A percentile compares a stretch with the other conserved stretches of the same genome.
phyloP scores from a whole-genome alignment of 495 filamentous ascomycete genomes.

The Terfezia boudieri region DNA sequence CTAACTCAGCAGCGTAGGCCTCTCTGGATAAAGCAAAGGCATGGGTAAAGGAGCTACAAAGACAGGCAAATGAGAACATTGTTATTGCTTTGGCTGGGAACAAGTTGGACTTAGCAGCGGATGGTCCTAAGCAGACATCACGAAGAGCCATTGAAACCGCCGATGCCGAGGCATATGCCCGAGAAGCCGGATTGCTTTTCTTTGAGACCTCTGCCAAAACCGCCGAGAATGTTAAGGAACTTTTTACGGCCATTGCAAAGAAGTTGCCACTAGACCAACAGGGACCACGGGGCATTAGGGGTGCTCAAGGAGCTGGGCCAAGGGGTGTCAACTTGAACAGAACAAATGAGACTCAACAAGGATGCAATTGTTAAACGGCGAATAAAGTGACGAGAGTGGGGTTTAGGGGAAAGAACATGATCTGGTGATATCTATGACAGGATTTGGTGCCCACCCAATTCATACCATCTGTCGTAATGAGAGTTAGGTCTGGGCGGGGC shows the following conservation, averaged over 20 bases:
- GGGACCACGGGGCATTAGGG: slow-evolving; percentile 59
- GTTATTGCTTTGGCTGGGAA: slow-evolving; percentile 95
- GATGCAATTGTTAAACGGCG: slow-evolving; percentile 17
- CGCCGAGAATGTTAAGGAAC: slow-evolving; percentile 76
- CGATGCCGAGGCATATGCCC: slow-evolving; percentile 86
- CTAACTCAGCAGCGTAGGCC: slow-evolving; percentile 30
- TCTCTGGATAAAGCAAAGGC: slow-evolving; percentile 96
- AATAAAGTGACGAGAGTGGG: not conserved
- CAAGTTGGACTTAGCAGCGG: slow-evolving; percentile 82
- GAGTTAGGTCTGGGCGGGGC: too few relatives aligned
- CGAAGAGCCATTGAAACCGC: slow-evolving; percentile 75
- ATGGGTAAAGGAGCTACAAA: slow-evolving; percentile 98
- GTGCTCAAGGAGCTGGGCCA: slow-evolving; percentile 25
- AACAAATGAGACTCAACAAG: slow-evolving; percentile 9
- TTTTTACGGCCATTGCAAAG: slow-evolving; percentile 97
- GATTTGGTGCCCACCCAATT: too few relatives aligned
- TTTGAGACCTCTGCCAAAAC: slow-evolving; percentile 98
- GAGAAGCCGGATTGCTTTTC: slow-evolving; percentile 79
- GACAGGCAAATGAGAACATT: slow-evolving; percentile 98
- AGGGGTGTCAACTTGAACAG: slow-evolving; percentile 17
- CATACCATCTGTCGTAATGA: too few relatives aligned
- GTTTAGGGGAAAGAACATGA: too few relatives aligned
- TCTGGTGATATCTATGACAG: too few relatives aligned
- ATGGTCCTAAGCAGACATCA: slow-evolving; percentile 42
- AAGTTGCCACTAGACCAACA: slow-evolving; percentile 90